Evolutionary conservation across 2,329 filamentous ascomycete species (phyloP), one percentile per base, ranked within the genome.

Genomic region (Cladophialophora bantiana): DNA sequence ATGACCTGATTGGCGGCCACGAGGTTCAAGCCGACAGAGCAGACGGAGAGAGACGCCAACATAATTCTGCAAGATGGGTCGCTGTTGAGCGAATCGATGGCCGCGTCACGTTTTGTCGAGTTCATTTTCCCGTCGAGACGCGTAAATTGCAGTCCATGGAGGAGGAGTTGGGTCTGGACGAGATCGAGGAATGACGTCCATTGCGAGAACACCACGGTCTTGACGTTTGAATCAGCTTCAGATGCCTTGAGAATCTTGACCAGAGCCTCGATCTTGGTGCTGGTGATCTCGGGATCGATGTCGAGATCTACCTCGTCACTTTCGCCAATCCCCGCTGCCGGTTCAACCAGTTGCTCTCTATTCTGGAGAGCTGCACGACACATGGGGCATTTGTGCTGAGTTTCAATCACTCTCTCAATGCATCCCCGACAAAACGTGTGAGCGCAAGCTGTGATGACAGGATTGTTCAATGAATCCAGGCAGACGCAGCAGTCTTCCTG

Each of bases 1-100:
- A 97, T 88, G 66, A 96, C 92, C 6, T 93, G 93, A 73, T 95
- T 93, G 0, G 93, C 93, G 0, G 92, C 89, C 0, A 94, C 91
- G 12, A 97, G 85, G 73, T 96, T 96, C 54, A 97, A 83, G 0
- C 93, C 93, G 1, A 97, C 93, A 60, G 89, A 91, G 78, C 92
- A 94, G 6, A 95, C 93, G 7, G 88, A 86, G 50, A 97, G 81
- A 74, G 90, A 93, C 1, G 93, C 93, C 2, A 97, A 88, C 82
- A 97, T 85, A 72, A 97, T 86, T 0, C 88, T 89, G 65, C 87
- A 92, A 1, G 86, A 77, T 0, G 88, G 83, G 64, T 95, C 88
- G 2, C 83, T 82, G 65, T 91, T 88, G 35, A 97, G 85, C 0
- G 85, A 82, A 2, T 85, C 78, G 54, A 96, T 88, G 0, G 91